Conservation (phyloP, 2,329 filamentous ascomycete genomes). For the Colletotrichum viniferum region DNA sequence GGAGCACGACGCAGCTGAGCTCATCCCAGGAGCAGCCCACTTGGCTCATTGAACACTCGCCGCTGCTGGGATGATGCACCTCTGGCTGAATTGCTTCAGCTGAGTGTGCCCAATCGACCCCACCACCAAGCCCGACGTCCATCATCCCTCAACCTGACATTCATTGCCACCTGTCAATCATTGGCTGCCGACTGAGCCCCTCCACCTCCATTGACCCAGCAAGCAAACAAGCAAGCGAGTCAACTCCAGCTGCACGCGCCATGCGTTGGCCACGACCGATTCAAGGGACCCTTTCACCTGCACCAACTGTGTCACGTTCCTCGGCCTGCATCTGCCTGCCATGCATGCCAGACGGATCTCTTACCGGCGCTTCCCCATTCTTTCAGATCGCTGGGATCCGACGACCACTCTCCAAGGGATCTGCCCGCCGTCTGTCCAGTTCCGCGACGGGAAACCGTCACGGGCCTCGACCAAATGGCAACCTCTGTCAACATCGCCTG, state of each 20-base stretch:
- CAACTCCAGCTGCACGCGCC: conserved; percentile 7
- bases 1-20: background rate
- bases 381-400: background rate
- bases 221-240: background rate
- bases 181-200: background rate
- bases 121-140: background rate
- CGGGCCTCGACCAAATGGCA: background rate
- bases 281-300: conserved; percentile 5
- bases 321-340: background rate
- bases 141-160: background rate
- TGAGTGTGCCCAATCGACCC: background rate
- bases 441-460: background rate
- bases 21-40: background rate
- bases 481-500: background rate
- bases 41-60: background rate
- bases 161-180: background rate
- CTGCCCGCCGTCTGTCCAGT: background rate
- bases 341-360: background rate
- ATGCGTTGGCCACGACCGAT: conserved; percentile 7
- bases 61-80: background rate
- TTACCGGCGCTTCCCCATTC: background rate
- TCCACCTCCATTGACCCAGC: background rate
- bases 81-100: background rate
- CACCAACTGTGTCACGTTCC: conserved; percentile 1
- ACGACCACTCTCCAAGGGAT: background rate